Evolutionary conservation across 805 yeast genomes (phyloP).

Genomic region (Lachancea sp.): DNA sequence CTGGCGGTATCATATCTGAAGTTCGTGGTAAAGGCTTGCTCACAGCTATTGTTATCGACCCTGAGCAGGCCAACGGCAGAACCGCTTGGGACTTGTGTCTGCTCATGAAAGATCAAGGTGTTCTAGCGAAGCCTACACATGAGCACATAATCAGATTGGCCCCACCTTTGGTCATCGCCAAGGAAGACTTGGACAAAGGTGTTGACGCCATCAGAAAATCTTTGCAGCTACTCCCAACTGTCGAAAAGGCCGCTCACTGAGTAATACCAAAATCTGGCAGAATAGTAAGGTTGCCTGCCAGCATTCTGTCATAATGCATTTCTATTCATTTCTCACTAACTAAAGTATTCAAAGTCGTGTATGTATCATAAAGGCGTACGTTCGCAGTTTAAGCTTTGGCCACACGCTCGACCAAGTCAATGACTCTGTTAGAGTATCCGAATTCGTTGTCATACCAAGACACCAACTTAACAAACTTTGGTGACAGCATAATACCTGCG

Average conservation of each 20-base stretch:
- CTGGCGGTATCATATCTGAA: conserved; percentile 49
- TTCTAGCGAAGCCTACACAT: conserved; percentile 94
- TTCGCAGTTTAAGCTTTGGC: conserved; percentile 31
- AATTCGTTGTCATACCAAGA: conserved; percentile 67
- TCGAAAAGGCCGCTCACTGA: conserved; percentile 5
- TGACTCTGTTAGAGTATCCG: conserved; percentile 42
- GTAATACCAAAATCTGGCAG: background rate
- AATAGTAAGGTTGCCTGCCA: background rate
- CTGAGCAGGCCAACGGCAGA: conserved; percentile 74
- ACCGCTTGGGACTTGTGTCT: conserved; percentile 95
- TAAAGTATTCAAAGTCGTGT: background rate
- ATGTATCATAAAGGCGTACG: background rate
- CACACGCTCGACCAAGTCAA: conserved; percentile 61
- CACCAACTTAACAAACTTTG: conserved; percentile 63
- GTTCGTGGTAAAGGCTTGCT: conserved; percentile 82
- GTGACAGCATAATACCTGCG: conserved; percentile 66
- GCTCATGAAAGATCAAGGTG: conserved; percentile 80
- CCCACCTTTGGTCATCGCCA: conserved; percentile 87
- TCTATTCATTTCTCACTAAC: background rate
- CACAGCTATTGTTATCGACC: conserved; percentile 87
- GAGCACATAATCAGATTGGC: conserved; percentile 93
- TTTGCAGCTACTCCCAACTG: conserved; percentile 31
- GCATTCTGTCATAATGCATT: background rate
- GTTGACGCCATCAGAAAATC: conserved; percentile 63
- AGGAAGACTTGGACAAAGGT: conserved; percentile 80